phyloP scores from a whole-genome alignment of 140 eudicot genomes.

The Cichorium intybus region DNA sequence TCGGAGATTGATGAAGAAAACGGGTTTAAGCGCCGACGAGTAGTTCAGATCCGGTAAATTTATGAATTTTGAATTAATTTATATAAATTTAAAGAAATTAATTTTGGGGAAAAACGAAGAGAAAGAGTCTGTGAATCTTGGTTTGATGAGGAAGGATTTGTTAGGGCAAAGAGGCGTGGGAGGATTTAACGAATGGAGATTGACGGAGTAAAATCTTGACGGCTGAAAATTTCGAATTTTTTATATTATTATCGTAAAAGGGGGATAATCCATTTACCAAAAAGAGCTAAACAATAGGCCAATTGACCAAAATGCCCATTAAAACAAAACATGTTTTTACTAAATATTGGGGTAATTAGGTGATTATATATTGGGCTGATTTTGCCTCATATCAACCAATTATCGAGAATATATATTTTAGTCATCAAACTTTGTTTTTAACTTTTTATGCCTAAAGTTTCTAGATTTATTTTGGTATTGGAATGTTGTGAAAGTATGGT shows the following conservation, averaged over 20 bases:
- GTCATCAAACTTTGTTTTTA: not conserved
- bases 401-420: not conserved
- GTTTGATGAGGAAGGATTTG: slow-evolving; percentile 16
- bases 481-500: not conserved
- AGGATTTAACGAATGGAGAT: slow-evolving; percentile 27
- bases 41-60: slow-evolving; percentile 41
- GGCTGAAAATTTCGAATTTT: slow-evolving; percentile 25
- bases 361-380: not conserved
- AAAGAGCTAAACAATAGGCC: not conserved
- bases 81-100: slow-evolving; percentile 16
- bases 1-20: slow-evolving; percentile 16
- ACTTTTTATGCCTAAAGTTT: not conserved
- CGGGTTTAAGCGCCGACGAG: slow-evolving; percentile 30
- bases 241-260: not conserved
- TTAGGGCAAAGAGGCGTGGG: slow-evolving; percentile 30
- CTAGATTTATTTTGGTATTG: not conserved
- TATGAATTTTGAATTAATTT: slow-evolving; percentile 9
- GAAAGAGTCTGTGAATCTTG: slow-evolving; percentile 25
- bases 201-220: slow-evolving; percentile 42
- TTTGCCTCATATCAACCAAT: not conserved
- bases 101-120: slow-evolving; percentile 20
- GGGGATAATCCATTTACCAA: not conserved
- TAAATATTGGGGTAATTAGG: too few species aligned
- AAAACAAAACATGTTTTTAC: not conserved
- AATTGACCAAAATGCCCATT: not conserved